These are phyloP conservation scores for Aureobasidium sp. DNA, from an alignment of 2,329 filamentous ascomycete genomes.

Conservation along the genomic window DNA sequence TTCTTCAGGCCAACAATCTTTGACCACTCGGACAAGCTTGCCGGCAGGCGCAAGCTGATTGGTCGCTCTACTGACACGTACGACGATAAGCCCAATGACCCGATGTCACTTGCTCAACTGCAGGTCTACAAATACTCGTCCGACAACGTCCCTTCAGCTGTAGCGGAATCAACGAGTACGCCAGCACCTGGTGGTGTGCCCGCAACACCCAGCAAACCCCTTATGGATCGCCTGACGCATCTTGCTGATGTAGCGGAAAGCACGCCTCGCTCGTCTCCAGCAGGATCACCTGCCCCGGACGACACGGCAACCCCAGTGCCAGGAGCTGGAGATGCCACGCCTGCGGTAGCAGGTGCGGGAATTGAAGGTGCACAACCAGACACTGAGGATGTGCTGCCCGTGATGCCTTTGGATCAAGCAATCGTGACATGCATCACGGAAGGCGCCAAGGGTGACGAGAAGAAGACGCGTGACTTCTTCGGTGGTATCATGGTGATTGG, in stretches of 20 bases:
- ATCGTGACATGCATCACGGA: constrained; percentile 86
- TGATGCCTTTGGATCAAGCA: constrained; percentile 78
- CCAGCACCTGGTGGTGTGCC: constrained; percentile 29
- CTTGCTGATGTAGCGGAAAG: constrained; percentile 59
- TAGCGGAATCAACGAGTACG: constrained; percentile 46
- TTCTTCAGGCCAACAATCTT: constrained; percentile 86
- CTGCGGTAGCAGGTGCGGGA: constrained; percentile 40
- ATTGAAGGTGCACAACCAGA: constrained; percentile 38
- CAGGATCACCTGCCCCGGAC: constrained; percentile 81
- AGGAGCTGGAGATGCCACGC: constrained; percentile 34
- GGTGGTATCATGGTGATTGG: constrained; percentile 87
- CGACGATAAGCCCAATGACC: constrained; percentile 87
- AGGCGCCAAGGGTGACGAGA: constrained; percentile 80
- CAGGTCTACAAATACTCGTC: constrained; percentile 51
- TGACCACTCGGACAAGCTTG: constrained; percentile 72
- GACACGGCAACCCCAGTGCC: constrained; percentile 56
- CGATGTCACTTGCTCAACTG: constrained; percentile 74
- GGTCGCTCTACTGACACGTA: constrained; percentile 90
- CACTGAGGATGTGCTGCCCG: constrained; percentile 66
- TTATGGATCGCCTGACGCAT: constrained; percentile 61
- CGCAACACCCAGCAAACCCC: constrained; percentile 24
- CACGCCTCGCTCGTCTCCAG: constrained; percentile 78
- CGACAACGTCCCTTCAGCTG: constrained; percentile 31
- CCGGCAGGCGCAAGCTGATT: constrained; percentile 71
- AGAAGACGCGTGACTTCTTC: constrained; percentile 84